These are phyloP conservation scores for Morella rubra DNA, from an alignment of 306 rosid species.

Conservation along the genomic window DNA sequence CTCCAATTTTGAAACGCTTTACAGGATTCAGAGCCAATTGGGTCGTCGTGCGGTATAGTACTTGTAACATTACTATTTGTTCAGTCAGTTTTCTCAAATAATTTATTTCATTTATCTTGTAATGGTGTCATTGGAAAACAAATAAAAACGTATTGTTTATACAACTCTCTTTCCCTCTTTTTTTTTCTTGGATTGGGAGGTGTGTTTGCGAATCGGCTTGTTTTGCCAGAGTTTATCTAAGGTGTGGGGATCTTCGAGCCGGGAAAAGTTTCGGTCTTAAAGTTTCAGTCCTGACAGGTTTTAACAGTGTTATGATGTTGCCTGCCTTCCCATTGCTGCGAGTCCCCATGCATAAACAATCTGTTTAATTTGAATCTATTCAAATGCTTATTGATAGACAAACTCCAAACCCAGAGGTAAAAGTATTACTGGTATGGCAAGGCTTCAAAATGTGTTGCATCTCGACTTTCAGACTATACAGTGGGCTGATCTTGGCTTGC, in stretches of 20 bases:
- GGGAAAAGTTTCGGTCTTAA: no score
- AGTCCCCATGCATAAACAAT: no score
- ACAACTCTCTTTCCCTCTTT: neutral
- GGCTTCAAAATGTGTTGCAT: no score
- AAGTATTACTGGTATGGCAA: no score
- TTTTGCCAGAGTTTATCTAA: no score
- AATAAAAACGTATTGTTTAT: constrained; percentile 22
- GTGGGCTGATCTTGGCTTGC: neutral
- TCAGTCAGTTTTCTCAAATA: constrained; percentile 38
- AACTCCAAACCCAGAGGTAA: no score
- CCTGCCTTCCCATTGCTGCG: no score
- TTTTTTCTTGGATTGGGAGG: neutral
- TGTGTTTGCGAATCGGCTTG: neutral
- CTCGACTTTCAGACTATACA: no score
- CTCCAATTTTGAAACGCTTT: constrained; percentile 50
- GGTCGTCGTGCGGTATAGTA: constrained; percentile 31
- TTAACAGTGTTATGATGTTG: no score
- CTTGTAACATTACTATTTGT: constrained; percentile 41
- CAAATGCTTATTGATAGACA: no score
- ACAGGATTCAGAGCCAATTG: constrained; percentile 39
- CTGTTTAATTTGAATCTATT: no score
- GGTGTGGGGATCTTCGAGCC: neutral
- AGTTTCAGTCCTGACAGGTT: no score
- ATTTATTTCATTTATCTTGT: constrained; percentile 42
- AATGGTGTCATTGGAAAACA: constrained; percentile 35